Evolutionary conservation across 805 yeast genomes (phyloP).

Genomic region (Limtongia smithiae): DNA sequence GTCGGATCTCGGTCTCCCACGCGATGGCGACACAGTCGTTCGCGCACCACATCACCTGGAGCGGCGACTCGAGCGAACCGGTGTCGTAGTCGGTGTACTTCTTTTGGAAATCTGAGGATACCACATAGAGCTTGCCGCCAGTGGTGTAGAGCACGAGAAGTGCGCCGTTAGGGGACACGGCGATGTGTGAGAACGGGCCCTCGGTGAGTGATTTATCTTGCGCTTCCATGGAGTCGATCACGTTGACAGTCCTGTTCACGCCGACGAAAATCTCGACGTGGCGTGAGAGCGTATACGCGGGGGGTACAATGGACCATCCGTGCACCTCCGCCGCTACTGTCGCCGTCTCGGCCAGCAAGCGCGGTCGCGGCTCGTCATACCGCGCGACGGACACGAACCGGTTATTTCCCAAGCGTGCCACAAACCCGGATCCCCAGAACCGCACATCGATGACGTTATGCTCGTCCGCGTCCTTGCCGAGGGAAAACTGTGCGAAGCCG

Average conservation of each 20-base stretch:
- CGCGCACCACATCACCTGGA: conserved; percentile 76
- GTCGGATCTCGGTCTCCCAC: conserved; percentile 56
- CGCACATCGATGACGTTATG: conserved; percentile 39
- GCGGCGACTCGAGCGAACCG: conserved; percentile 38
- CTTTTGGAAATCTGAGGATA: conserved; percentile 46
- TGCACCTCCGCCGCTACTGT: conserved; percentile 23
- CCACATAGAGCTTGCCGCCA: conserved; percentile 47
- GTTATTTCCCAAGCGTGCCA: conserved; percentile 43
- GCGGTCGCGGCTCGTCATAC: conserved; percentile 39
- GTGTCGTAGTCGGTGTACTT: conserved; percentile 46
- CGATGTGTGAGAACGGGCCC: conserved; percentile 47
- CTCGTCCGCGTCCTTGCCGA: conserved; percentile 39
- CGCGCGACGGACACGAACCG: conserved; percentile 43
- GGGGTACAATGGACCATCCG: conserved; percentile 37
- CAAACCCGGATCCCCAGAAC: conserved; percentile 46
- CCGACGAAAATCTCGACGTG: conserved; percentile 36
- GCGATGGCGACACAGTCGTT: conserved; percentile 71
- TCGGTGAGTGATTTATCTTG: conserved; percentile 44
- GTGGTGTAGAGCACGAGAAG: conserved; percentile 51
- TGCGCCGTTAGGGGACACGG: conserved; percentile 54
- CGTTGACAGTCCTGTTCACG: conserved; percentile 28
- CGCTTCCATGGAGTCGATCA: conserved; percentile 34
- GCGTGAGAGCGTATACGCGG: conserved; percentile 29
- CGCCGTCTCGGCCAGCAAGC: conserved; percentile 24
- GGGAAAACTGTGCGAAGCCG: conserved; percentile 54